Evolutionary conservation across 257 asterid genomes (phyloP).

Genomic region (Oldenlandia corymbosa): DNA sequence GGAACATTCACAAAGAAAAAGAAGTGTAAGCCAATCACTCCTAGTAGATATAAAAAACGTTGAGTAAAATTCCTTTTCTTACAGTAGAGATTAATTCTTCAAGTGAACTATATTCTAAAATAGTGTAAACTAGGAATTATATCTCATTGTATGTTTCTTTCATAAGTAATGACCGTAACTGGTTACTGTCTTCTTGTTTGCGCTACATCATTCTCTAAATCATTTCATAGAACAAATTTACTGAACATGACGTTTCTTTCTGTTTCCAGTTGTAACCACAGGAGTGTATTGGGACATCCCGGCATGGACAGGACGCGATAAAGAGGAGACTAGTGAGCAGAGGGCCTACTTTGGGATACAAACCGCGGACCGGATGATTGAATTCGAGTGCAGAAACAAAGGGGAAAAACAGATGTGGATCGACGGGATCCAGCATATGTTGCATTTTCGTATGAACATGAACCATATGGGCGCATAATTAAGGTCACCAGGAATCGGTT

Average conservation of each 20-base stretch:
- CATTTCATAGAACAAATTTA: too few relatives aligned
- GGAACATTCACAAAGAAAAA: slow-evolving; percentile 93
- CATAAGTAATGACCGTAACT: too few relatives aligned
- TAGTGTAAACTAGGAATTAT: too few relatives aligned
- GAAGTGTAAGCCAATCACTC: slow-evolving; percentile 47
- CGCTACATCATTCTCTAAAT: too few relatives aligned
- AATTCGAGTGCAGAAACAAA: slow-evolving; percentile 70
- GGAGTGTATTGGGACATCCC: slow-evolving; percentile 51
- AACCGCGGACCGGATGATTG: slow-evolving; percentile 67
- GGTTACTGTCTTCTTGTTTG: too few relatives aligned
- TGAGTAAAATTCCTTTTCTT: neutral
- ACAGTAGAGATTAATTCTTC: too few relatives aligned
- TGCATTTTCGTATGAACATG: slow-evolving; percentile 44
- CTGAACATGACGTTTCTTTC: slow-evolving; percentile 4
- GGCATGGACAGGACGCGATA: slow-evolving; percentile 72
- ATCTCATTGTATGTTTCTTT: too few relatives aligned
- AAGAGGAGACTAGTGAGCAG: slow-evolving; percentile 35
- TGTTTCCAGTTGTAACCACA: slow-evolving; percentile 44
- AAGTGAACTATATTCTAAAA: too few relatives aligned
- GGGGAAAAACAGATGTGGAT: slow-evolving; percentile 68
- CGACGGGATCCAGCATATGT: slow-evolving; percentile 70
- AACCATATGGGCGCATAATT: too few relatives aligned
- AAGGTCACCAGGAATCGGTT: too few relatives aligned
- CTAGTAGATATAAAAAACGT: neutral
- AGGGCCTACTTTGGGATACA: slow-evolving; percentile 72